A percentile compares a stretch with the other conserved stretches of the same genome.
These are phyloP conservation scores for Blastobotrys capitulatus DNA, from an alignment of 1,139 yeast genomes.

Conservation along the genomic window DNA sequence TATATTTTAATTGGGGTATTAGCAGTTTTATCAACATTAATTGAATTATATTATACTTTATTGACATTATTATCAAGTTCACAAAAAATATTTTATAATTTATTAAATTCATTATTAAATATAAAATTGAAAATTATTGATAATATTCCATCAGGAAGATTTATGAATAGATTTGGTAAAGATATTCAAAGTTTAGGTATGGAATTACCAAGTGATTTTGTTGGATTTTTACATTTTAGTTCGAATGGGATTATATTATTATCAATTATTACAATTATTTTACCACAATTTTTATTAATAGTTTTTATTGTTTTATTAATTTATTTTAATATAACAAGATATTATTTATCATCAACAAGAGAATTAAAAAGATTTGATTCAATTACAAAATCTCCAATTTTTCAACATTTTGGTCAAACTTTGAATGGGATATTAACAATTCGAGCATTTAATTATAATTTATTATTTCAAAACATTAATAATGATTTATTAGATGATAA, in stretches of 20 bases:
- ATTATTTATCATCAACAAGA: slow-evolving; percentile 71
- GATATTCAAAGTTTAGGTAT: slow-evolving; percentile 93
- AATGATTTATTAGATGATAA: slow-evolving; percentile 60
- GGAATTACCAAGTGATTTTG: slow-evolving; percentile 90
- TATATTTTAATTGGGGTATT: slow-evolving; percentile 33
- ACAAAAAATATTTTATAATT: slow-evolving; percentile 59
- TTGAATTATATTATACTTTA: slow-evolving; percentile 47
- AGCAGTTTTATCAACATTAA: neutral
- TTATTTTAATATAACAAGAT: slow-evolving; percentile 55
- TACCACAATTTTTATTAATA: slow-evolving; percentile 5
- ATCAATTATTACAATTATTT: slow-evolving; percentile 67
- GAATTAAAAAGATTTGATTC: slow-evolving; percentile 79
- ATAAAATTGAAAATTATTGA: slow-evolving; percentile 89
- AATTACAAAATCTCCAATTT: slow-evolving; percentile 68
- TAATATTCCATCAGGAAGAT: slow-evolving; percentile 91
- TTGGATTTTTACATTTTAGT: slow-evolving; percentile 63
- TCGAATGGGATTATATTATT: slow-evolving; percentile 52
- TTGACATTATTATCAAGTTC: slow-evolving; percentile 77
- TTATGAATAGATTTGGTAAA: slow-evolving; percentile 93
- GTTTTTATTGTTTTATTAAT: neutral
- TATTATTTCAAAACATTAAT: slow-evolving; percentile 75
- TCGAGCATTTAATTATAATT: slow-evolving; percentile 76
- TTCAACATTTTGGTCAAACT: slow-evolving; percentile 78
- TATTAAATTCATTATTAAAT: slow-evolving; percentile 55
- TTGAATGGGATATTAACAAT: slow-evolving; percentile 76